Percentiles rank a stretch among this genome's conserved stretches.
phyloP scores from a whole-genome alignment of 2,329 filamentous ascomycete genomes.

The Colletotrichum sp. region DNA sequence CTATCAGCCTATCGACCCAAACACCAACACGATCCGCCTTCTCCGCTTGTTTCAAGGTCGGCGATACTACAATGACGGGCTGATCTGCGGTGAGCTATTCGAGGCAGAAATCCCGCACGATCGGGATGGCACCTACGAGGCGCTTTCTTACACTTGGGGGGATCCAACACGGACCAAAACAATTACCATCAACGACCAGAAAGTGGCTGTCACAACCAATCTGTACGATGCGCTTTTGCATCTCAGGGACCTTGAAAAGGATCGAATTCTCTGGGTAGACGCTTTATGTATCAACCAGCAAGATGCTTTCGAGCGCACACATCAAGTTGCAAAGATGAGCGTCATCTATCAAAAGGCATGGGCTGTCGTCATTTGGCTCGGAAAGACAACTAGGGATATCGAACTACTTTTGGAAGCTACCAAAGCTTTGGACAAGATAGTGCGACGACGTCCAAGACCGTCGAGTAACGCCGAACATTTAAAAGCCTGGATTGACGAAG shows the following conservation, averaged over 20 bases:
- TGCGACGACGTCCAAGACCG: neutral
- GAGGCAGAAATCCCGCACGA: constrained; percentile 6
- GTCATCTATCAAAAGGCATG: neutral
- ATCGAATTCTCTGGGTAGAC: constrained; percentile 24
- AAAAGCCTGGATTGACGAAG: neutral
- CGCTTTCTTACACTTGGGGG: constrained; percentile 26
- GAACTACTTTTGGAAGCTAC: neutral
- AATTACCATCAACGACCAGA: neutral
- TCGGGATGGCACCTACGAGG: constrained; percentile 18
- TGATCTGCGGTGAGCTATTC: constrained; percentile 20
- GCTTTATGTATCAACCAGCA: constrained; percentile 18
- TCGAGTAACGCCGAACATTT: neutral
- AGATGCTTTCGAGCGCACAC: neutral
- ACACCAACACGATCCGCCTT: neutral
- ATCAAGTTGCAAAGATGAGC: constrained; percentile 9
- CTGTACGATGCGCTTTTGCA: neutral
- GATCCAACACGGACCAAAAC: neutral
- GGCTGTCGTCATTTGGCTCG: constrained; percentile 8
- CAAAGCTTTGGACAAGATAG: neutral
- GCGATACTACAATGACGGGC: neutral
- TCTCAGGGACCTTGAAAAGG: neutral
- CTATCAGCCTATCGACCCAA: neutral
- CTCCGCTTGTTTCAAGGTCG: neutral
- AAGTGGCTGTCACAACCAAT: neutral
- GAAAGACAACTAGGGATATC: neutral